Evolutionary conservation across 345 rosid species (phyloP).

Genomic region (Toxicodendron radicans): DNA sequence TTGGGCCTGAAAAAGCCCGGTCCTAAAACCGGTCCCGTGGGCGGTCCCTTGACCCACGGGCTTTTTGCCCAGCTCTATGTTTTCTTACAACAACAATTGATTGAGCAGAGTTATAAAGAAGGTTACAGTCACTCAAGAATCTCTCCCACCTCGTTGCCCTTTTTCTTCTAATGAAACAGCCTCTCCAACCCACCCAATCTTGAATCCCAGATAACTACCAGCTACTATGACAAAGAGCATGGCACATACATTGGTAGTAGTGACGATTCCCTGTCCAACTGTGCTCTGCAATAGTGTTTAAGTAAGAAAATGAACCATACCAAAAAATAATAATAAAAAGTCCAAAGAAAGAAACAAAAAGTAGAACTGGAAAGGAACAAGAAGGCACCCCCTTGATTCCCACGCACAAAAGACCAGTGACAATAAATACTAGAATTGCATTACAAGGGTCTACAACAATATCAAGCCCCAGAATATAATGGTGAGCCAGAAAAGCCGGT

Average conservation of each 20-base stretch:
- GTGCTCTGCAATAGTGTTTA: constrained; percentile 64
- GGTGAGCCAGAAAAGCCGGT: constrained; percentile 76
- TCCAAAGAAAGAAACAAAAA: neutral
- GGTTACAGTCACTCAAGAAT: too few species aligned
- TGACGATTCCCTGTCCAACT: constrained; percentile 76
- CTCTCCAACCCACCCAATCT: constrained; percentile 92
- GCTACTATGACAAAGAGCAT: constrained; percentile 82
- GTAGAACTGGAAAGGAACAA: constrained; percentile 13
- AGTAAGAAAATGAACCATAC: neutral
- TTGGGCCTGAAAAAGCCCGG: too few species aligned
- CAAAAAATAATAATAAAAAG: neutral
- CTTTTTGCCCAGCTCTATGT: too few species aligned
- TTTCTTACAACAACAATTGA: too few species aligned
- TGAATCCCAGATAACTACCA: constrained; percentile 85
- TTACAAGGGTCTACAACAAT: constrained; percentile 92
- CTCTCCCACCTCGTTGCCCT: too few species aligned
- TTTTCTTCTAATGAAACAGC: too few species aligned
- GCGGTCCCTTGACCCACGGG: too few species aligned
- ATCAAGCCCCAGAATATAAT: constrained; percentile 78
- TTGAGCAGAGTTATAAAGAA: too few species aligned
- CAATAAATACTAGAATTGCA: constrained; percentile 67
- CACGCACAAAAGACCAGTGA: constrained; percentile 84
- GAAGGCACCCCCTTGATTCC: constrained; percentile 91
- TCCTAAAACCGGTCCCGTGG: too few species aligned
- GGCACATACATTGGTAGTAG: constrained; percentile 74